Evolutionary conservation across 2,329 filamentous ascomycete species (phyloP).

Genomic region (Stagonosporopsis vannaccii): DNA sequence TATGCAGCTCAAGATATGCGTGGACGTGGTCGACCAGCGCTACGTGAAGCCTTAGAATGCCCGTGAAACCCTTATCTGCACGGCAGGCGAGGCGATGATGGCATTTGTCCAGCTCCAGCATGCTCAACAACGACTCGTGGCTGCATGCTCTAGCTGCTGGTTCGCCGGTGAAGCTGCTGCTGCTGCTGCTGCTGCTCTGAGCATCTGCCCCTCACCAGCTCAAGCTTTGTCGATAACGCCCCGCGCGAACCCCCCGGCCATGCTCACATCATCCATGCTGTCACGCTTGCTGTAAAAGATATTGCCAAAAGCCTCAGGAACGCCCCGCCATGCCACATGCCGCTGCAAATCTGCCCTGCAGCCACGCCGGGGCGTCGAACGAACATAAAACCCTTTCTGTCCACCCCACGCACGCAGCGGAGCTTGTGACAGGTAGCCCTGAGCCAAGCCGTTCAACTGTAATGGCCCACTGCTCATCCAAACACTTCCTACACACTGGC

Average conservation of each 20-base stretch:
- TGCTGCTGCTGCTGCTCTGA: constrained; percentile 15
- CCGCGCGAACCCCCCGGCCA: constrained; percentile 15
- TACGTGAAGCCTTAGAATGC: background rate
- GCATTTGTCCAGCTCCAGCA: constrained; percentile 2
- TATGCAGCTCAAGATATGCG: constrained; percentile 14
- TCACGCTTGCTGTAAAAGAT: constrained; percentile 19
- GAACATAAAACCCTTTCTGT: constrained; percentile 25
- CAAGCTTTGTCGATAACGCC: constrained; percentile 17
- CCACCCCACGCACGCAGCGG: constrained; percentile 33
- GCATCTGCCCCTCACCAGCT: constrained; percentile 15
- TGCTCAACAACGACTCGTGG: constrained; percentile 3
- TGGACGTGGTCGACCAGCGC: constrained; percentile 6
- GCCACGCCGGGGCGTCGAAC: constrained; percentile 24
- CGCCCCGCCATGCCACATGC: constrained; percentile 22
- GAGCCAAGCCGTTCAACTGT: constrained; percentile 22
- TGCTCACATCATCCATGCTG: constrained; percentile 22
- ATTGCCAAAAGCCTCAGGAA: constrained; percentile 25
- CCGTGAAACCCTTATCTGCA: constrained; percentile 11
- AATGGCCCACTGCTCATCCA: constrained; percentile 21
- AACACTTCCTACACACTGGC: constrained; percentile 24
- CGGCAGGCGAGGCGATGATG: constrained; percentile 10
- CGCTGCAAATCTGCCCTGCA: constrained; percentile 6
- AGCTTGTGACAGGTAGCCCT: constrained; percentile 14
- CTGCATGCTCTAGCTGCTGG: constrained; percentile 2
- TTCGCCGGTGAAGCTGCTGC: constrained; percentile 13